Conservation (phyloP, 1,284 basidiomycete genomes). For the Xanthoconium separans region DNA sequence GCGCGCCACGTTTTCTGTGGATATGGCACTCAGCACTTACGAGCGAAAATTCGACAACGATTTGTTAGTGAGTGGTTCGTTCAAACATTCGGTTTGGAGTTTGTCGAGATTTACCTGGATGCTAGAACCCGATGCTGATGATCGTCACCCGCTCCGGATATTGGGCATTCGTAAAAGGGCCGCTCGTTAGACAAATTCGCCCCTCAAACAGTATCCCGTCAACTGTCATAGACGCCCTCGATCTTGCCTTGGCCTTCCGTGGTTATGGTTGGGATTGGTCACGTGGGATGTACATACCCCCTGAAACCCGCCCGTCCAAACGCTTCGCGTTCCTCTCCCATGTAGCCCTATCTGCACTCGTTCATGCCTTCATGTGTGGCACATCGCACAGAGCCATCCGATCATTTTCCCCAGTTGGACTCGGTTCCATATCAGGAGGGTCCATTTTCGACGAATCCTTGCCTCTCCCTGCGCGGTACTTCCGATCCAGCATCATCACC, state of each 20-base stretch:
- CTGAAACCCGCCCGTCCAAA: constrained; percentile 40
- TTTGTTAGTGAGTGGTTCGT: constrained; percentile 1
- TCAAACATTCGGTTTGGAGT: no score
- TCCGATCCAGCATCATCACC: constrained; percentile 42
- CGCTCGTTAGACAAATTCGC: constrained; percentile 12
- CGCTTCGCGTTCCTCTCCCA: constrained; percentile 29
- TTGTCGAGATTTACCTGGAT: background rate
- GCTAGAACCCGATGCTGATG: constrained; percentile 4
- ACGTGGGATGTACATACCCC: constrained; percentile 40
- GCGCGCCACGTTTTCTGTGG: constrained; percentile 40
- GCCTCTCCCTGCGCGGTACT: constrained; percentile 39
- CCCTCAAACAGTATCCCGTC: constrained; percentile 8
- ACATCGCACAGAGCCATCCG: constrained; percentile 42
- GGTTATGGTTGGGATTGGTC: constrained; percentile 49
- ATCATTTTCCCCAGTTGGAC: constrained; percentile 35
- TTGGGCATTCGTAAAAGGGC: constrained; percentile 16
- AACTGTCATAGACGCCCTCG: constrained; percentile 42
- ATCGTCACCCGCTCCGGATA: constrained; percentile 15
- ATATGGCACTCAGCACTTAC: constrained; percentile 38
- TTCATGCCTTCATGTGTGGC: constrained; percentile 42
- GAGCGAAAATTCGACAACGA: constrained; percentile 18
- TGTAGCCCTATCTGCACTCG: constrained; percentile 33
- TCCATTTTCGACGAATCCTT: constrained; percentile 49
- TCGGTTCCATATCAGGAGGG: constrained; percentile 40
- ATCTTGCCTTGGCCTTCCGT: constrained; percentile 47